Conservation (phyloP, 257 asterid species). For the Solanum phureja region DNA sequence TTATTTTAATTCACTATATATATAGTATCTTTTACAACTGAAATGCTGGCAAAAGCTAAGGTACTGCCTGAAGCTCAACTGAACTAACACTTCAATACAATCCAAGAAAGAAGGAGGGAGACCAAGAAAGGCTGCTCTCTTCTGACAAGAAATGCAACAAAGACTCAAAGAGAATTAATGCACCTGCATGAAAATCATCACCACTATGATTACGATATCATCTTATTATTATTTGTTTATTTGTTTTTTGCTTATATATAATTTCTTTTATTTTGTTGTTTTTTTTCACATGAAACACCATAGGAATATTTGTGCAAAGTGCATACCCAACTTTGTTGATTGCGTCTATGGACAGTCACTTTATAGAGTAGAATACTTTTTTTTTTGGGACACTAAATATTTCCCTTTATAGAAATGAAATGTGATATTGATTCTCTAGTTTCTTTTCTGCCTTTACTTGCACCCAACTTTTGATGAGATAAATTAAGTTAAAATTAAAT, state of each 20-base stretch:
- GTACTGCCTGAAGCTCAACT: constrained; percentile 18
- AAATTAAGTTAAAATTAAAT: background rate
- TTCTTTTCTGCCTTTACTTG: constrained; percentile 3
- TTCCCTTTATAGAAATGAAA: constrained; percentile 24
- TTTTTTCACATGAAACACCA: constrained; percentile 22
- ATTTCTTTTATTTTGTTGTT: constrained; percentile 7
- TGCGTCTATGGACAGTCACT: constrained; percentile 15
- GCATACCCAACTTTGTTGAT: constrained; percentile 15
- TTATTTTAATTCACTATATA: background rate
- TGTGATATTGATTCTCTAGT: constrained; percentile 11
- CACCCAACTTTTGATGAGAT: constrained; percentile 15
- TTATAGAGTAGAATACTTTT: constrained; percentile 12
- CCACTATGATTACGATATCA: constrained; percentile 54
- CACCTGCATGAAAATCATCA: constrained; percentile 70
- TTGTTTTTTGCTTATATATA: constrained; percentile 1
- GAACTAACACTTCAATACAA: constrained; percentile 31
- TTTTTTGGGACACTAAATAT: constrained; percentile 5
- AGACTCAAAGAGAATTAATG: constrained; percentile 23
- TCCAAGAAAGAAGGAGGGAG: constrained; percentile 19
- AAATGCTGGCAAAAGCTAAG: constrained; percentile 14
- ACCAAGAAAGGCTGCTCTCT: constrained; percentile 41
- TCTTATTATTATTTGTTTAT: constrained; percentile 16
- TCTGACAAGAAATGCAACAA: constrained; percentile 29
- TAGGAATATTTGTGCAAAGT: constrained; percentile 22
- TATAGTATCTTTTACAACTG: constrained; percentile 3